Evolutionary conservation across 805 yeast species (phyloP).

Genomic region (Kluyveromyces starmeri): DNA sequence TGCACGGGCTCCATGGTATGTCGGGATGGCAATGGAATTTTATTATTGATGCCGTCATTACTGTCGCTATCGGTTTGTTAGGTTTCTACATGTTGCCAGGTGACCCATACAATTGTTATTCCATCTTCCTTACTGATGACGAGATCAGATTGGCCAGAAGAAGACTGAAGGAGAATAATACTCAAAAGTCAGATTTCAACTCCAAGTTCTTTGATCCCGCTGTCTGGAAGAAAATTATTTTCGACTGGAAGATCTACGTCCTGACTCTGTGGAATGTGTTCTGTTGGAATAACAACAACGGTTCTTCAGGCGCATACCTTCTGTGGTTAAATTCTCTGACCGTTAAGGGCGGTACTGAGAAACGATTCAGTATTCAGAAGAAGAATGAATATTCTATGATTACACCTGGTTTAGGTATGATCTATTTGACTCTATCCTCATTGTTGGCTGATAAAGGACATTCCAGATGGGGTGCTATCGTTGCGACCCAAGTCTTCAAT

Average conservation of each 20-base stretch:
- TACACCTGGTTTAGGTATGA: conserved; percentile 47
- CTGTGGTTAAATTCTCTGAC: conserved; percentile 50
- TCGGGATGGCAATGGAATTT: conserved; percentile 71
- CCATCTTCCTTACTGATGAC: conserved; percentile 44
- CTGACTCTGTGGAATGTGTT: conserved; percentile 44
- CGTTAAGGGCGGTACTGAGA: neutral
- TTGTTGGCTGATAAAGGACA: conserved; percentile 41
- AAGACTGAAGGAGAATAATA: conserved; percentile 32
- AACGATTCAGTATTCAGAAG: conserved; percentile 33
- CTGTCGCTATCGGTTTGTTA: conserved; percentile 46
- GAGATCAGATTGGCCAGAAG: conserved; percentile 46
- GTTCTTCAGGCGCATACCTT: conserved; percentile 42
- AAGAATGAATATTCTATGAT: conserved; percentile 42
- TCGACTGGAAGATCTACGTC: conserved; percentile 51
- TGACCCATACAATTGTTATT: conserved; percentile 49
- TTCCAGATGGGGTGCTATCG: conserved; percentile 46
- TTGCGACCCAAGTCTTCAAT: conserved; percentile 44
- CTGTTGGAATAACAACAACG: conserved; percentile 50
- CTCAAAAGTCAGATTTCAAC: conserved; percentile 22
- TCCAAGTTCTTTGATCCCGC: conserved; percentile 32
- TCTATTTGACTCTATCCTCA: conserved; percentile 24
- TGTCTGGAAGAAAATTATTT: conserved; percentile 45
- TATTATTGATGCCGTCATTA: conserved; percentile 53
- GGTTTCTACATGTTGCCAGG: conserved; percentile 57
- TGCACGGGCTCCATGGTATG: conserved; percentile 45